A percentile compares a stretch with the other conserved stretches of the same genome.
Conservation (phyloP, 768 basidiomycete genomes). For the Serendipita sp. region DNA sequence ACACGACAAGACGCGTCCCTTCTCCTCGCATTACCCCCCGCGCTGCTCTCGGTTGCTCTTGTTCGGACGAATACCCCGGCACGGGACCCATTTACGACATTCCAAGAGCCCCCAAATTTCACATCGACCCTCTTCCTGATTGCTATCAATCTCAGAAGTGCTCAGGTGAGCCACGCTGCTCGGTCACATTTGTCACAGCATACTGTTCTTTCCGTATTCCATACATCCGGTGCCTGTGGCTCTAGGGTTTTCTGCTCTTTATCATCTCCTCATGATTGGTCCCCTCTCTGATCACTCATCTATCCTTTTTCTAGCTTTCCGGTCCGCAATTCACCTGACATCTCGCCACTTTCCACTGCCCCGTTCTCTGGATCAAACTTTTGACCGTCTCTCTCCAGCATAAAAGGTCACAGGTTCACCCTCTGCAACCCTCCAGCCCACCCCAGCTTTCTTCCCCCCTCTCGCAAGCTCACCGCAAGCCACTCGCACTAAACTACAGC, state of each 20-base stretch:
- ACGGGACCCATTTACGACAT: conserved; percentile 2
- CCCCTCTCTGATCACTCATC: not conserved
- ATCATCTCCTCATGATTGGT: conserved; percentile 2
- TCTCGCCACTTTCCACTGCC: not conserved
- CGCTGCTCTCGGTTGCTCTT: not conserved
- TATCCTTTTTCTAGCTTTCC: conserved; percentile 4
- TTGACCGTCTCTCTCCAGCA: not conserved
- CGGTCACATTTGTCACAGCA: conserved; percentile 5
- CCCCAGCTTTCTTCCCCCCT: not conserved
- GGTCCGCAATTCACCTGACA: conserved; percentile 1
- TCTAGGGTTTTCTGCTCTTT: not conserved
- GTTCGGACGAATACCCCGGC: not conserved
- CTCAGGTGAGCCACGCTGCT: conserved; percentile 3
- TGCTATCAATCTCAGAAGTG: not conserved
- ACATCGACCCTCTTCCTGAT: conserved; percentile 5
- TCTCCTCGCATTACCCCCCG: not conserved
- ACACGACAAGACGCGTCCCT: not conserved
- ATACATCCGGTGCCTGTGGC: conserved; percentile 6
- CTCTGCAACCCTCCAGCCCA: not conserved
- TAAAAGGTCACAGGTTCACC: not conserved
- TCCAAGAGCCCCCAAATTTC: not conserved
- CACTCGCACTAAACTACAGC: not conserved
- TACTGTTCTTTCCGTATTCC: not conserved
- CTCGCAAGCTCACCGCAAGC: not conserved
- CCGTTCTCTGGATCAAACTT: not conserved